Evolutionary conservation across 768 basidiomycete species (phyloP).

Genomic region (Lactarius deliciosus): DNA sequence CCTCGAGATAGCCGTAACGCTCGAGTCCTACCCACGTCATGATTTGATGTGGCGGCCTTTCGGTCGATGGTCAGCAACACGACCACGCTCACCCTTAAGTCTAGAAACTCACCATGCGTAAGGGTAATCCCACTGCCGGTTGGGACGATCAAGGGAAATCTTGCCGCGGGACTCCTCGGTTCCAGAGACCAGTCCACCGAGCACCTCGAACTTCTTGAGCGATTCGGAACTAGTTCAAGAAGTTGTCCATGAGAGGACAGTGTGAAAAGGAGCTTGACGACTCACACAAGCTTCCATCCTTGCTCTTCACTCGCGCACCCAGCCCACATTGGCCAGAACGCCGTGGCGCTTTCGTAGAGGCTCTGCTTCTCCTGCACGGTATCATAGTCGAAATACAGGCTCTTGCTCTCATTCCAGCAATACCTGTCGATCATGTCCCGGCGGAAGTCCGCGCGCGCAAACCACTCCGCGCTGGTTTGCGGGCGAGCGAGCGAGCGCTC

Average conservation of each 20-base stretch:
- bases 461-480: conserved; percentile 90
- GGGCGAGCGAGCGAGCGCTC: conserved; percentile 57
- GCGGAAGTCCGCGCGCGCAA: conserved; percentile 81
- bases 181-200: conserved; percentile 93
- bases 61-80: conserved; percentile 22
- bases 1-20: conserved; percentile 92
- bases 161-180: conserved; percentile 96
- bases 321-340: conserved; percentile 96
- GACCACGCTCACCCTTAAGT: conserved; percentile 3
- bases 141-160: conserved; percentile 93
- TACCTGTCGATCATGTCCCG: conserved; percentile 87
- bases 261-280: conserved; percentile 30
- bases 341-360: conserved; percentile 94
- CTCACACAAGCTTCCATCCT: conserved; percentile 89
- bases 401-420: conserved; percentile 96
- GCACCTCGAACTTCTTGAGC: conserved; percentile 92
- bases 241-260: neutral
- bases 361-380: conserved; percentile 88
- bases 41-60: conserved; percentile 94
- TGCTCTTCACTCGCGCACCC: conserved; percentile 97
- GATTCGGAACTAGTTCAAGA: conserved; percentile 62
- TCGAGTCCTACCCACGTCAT: conserved; percentile 98
- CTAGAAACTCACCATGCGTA: conserved; percentile 61
- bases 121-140: conserved; percentile 99
- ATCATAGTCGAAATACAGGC: conserved; percentile 95